Base-by-base conservation (phyloP, 305 asterid genomes). In the Solanum chacoense region DNA sequence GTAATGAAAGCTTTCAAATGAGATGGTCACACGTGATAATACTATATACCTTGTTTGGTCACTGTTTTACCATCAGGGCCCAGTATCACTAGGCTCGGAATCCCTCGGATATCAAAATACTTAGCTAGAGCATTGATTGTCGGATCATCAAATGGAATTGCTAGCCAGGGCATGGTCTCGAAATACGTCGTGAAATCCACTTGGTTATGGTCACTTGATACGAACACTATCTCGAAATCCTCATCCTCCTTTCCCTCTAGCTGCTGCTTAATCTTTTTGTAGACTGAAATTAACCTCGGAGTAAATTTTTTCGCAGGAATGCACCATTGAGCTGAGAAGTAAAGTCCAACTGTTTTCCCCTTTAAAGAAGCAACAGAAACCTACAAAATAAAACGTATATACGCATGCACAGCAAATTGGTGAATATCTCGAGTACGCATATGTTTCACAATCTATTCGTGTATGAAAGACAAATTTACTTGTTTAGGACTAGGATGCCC, bases 51-150 rank as follows among this genome's bases (percentile, higher is more conserved):
- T 28, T 88, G 87, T 83, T 78, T 92, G 18, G 95, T 93, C 87
- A 95, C 93, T 0, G 98, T 95, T 92, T 94, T 95, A 65, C 98
- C 96, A 32, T 94, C 94, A 0, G 95, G 94, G 3, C 98, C 96
- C 76, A 94, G 26, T 40, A 95, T 91, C n/a, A 95, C 90, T 65
- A 95, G 89, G 91, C 93, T 78, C 13, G 98, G 98, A 35, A 95
- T 95, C 77, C 93, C 93, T 29, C 89, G 91, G 4, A 95, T 77
- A 31, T 95, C 96, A 45, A 95, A 95, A 67, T 94, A 93, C 63
- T 91, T 93, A 6, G 90, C 87, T 4, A 95, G 96, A 31, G n/a
- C 16, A 55, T 89, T 92, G 75, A 92, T 90, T 87, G 86, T 90
- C 26, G 92, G 92, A 77, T 94, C 96, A 2, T 90, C 91, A 16